These are phyloP conservation scores for Yueomyces sp. DNA, from an alignment of 805 yeast species.

Conservation along the genomic window DNA sequence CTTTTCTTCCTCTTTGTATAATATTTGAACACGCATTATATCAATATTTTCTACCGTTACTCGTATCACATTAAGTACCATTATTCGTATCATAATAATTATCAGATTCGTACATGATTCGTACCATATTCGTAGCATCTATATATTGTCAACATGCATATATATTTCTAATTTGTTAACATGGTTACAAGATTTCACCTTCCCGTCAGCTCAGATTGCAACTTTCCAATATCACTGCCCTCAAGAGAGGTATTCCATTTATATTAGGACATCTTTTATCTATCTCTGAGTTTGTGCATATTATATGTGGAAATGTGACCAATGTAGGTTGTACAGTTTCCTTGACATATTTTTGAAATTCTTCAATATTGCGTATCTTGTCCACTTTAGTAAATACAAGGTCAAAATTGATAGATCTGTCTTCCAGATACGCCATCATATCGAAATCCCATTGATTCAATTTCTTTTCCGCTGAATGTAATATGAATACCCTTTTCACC, in stretches of 20 bases:
- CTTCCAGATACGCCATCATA: conserved; percentile 36
- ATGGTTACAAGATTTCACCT: no score
- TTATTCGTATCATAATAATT: no score
- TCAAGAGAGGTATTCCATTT: conserved; percentile 41
- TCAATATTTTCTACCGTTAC: no score
- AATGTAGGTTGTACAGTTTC: conserved; percentile 25
- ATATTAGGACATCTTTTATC: conserved; percentile 25
- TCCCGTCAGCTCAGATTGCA: conserved; percentile 28
- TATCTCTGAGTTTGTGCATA: conserved; percentile 39
- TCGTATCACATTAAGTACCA: no score
- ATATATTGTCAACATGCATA: no score
- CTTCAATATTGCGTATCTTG: conserved; percentile 27
- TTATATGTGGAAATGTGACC: conserved; percentile 30
- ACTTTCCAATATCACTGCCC: conserved; percentile 37
- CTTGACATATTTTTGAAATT: conserved; percentile 21
- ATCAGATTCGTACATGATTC: no score
- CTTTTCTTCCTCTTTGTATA: no score
- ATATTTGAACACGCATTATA: no score
- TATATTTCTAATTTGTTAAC: no score
- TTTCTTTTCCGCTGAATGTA: conserved; percentile 51
- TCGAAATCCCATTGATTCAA: conserved; percentile 41
- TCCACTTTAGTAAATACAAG: conserved; percentile 71
- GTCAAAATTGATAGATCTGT: conserved; percentile 55
- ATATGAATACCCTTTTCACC: conserved; percentile 44
- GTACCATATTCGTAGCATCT: no score